Evolutionary conservation across 73 alveolate species (phyloP).

Genomic region (Loxodes magnus): DNA sequence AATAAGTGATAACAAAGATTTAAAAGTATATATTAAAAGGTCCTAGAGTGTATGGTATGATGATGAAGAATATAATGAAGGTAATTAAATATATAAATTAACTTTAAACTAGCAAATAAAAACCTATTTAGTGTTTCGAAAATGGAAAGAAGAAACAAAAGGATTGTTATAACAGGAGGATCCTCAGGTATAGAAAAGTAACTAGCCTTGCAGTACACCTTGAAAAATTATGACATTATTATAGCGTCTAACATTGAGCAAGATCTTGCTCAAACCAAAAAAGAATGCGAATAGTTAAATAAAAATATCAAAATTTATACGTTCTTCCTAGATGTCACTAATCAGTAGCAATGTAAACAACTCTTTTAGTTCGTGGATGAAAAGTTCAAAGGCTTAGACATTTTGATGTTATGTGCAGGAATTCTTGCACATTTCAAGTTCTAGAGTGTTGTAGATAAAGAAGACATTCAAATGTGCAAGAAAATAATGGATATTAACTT

Average conservation of each 20-base stretch:
- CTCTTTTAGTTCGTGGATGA: conserved; percentile 26
- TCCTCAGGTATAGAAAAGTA: conserved; percentile 69
- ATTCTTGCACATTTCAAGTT: conserved; percentile 54
- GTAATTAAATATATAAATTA: no score
- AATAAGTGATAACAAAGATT: no score
- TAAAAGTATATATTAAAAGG: no score
- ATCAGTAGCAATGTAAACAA: background rate
- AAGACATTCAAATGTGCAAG: conserved; percentile 31
- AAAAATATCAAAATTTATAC: background rate
- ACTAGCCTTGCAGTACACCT: conserved; percentile 51
- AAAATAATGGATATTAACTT: conserved; percentile 53
- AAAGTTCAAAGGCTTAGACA: conserved; percentile 21
- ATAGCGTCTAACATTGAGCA: conserved; percentile 7
- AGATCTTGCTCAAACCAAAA: background rate
- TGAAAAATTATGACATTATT: conserved; percentile 18
- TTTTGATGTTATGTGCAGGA: conserved; percentile 54
- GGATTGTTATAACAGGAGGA: conserved; percentile 63
- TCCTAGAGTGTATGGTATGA: no score
- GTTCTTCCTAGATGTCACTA: background rate
- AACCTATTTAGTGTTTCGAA: conserved; percentile 4
- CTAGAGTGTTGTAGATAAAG: conserved; percentile 48
- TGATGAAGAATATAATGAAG: no score
- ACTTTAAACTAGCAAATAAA: no score
- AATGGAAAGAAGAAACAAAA: background rate
- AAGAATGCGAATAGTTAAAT: background rate